A percentile compares a stretch with the other conserved stretches of the same genome.
These are phyloP conservation scores for Zygoascus meyerae DNA, from an alignment of 1,139 yeast genomes.

Conservation along the genomic window DNA sequence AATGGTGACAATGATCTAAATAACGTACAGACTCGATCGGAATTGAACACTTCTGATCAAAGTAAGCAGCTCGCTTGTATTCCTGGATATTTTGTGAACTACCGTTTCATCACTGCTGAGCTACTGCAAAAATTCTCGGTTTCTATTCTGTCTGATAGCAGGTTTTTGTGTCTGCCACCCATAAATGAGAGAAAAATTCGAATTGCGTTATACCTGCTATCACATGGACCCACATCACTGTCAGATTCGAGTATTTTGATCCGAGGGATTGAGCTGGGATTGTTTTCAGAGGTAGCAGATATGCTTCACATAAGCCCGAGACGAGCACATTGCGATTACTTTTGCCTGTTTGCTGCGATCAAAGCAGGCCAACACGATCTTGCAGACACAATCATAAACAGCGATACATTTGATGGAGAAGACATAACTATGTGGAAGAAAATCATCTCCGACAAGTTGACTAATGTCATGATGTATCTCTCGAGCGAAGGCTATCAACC, in stretches of 20 bases:
- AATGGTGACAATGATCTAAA: too few species aligned
- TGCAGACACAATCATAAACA: neutral
- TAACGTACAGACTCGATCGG: too few species aligned
- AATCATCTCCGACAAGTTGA: neutral
- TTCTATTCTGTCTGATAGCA: conserved; percentile 5
- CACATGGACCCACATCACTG: neutral
- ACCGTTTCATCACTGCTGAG: conserved; percentile 15
- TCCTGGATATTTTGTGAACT: conserved; percentile 9
- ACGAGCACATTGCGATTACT: neutral
- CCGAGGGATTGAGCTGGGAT: neutral
- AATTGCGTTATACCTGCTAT: neutral
- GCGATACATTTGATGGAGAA: neutral
- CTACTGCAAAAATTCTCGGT: conserved; percentile 12
- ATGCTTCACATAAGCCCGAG: neutral
- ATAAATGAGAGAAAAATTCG: neutral
- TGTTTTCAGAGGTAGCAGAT: neutral
- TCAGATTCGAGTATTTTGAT: neutral
- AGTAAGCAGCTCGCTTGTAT: too few species aligned
- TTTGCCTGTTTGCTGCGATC: conserved; percentile 5
- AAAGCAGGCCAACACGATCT: conserved; percentile 3
- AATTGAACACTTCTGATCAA: too few species aligned
- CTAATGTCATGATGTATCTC: neutral
- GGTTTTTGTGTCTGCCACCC: neutral
- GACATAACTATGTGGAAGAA: conserved; percentile 5
- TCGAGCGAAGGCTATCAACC: neutral